phyloP scores from a whole-genome alignment of 352 stramenopile genomes.

The Phytopythium vexans region DNA sequence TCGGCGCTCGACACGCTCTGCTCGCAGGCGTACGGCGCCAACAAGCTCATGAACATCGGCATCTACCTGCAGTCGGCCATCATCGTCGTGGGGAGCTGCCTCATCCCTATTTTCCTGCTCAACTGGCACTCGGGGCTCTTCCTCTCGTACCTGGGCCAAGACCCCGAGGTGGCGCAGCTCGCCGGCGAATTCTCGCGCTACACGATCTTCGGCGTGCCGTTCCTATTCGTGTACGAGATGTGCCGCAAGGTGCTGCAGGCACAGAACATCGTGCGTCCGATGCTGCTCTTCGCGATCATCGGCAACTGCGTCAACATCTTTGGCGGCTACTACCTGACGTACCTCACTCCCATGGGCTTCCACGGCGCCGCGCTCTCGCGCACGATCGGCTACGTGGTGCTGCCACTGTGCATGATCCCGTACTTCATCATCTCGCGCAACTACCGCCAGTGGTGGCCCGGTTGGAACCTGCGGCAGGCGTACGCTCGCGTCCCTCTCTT shows the following conservation, averaged over 20 bases:
- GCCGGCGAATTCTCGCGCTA: conserved; percentile 57
- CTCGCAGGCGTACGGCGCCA: conserved; percentile 66
- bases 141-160: conserved; percentile 49
- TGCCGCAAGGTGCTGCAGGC: conserved; percentile 69
- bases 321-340: conserved; percentile 69
- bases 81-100: conserved; percentile 47
- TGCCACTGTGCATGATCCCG: conserved; percentile 48
- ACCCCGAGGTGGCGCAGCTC: conserved; percentile 40
- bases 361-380: conserved; percentile 68
- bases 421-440: conserved; percentile 41
- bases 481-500: conserved; percentile 47
- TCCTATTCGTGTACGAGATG: conserved; percentile 77
- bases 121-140: conserved; percentile 64
- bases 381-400: conserved; percentile 48
- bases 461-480: conserved; percentile 41
- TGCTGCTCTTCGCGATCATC: conserved; percentile 50
- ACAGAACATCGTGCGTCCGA: conserved; percentile 63
- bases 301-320: conserved; percentile 63
- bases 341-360: conserved; percentile 63
- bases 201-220: conserved; percentile 70
- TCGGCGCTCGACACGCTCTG: conserved; percentile 82
- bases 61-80: conserved; percentile 71
- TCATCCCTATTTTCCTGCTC: conserved; percentile 48
- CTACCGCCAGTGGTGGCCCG: conserved; percentile 38
- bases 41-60: conserved; percentile 54